Evolutionary conservation across 208 protist genomes (phyloP).

Genomic region (Porcisia hertigi): DNA sequence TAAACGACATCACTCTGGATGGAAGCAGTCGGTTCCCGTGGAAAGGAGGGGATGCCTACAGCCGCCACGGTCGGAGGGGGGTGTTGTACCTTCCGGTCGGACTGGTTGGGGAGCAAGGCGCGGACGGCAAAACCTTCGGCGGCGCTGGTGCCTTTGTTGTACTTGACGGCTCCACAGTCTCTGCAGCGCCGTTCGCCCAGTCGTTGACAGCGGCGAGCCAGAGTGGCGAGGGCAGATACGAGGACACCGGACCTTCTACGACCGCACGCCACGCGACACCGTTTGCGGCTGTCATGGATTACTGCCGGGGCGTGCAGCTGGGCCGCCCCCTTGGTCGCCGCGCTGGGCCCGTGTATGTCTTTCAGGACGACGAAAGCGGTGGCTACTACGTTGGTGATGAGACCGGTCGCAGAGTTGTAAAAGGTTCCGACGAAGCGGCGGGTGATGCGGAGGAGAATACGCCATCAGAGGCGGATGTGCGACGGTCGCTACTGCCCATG

Average conservation of each 20-base stretch:
- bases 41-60: neutral
- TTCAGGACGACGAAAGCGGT: constrained; percentile 24
- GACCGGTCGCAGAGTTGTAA: constrained; percentile 18
- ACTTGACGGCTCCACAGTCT: constrained; percentile 21
- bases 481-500: constrained; percentile 36
- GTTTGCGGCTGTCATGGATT: constrained; percentile 66
- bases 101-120: constrained; percentile 1
- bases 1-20: constrained; percentile 21
- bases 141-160: constrained; percentile 14
- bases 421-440: neutral
- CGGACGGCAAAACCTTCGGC: constrained; percentile 13
- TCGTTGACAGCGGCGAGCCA: neutral
- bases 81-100: constrained; percentile 27
- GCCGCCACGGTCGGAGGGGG: neutral
- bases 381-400: constrained; percentile 43
- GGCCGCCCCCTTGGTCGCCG: constrained; percentile 47
- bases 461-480: neutral
- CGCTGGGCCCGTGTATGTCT: constrained; percentile 45
- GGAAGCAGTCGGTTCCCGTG: neutral
- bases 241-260: neutral
- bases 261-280: constrained; percentile 15
- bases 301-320: constrained; percentile 66
- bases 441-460: neutral
- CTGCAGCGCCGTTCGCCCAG: constrained; percentile 9
- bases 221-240: neutral